A percentile compares a stretch with the other conserved stretches of the same genome.
Conservation (phyloP, 2,329 filamentous ascomycete genomes). For the Botrytis squamosa region DNA sequence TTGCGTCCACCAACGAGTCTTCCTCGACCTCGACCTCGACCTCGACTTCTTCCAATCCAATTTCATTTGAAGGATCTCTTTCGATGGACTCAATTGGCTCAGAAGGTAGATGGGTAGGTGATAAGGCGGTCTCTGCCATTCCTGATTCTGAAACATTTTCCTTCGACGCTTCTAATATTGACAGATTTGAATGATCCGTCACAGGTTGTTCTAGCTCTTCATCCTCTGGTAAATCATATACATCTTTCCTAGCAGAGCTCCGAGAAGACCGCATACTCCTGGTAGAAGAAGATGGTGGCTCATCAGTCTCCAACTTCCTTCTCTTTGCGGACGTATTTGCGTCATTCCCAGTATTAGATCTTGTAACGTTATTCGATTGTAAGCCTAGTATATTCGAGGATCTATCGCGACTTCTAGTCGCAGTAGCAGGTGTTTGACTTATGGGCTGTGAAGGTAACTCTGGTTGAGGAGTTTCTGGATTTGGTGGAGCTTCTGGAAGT, state of each 20-base stretch:
- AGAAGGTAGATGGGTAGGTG: not conserved
- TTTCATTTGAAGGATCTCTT: not conserved
- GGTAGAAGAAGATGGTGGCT: conserved; percentile 27
- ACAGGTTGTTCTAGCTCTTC: conserved; percentile 17
- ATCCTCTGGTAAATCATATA: conserved; percentile 30
- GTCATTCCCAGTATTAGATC: conserved; percentile 30
- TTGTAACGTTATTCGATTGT: conserved; percentile 13
- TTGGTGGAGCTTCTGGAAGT: conserved; percentile 1
- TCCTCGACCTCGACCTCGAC: not conserved
- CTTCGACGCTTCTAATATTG: not conserved
- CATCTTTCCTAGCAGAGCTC: conserved; percentile 29
- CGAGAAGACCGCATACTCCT: conserved; percentile 34
- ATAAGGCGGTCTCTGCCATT: not conserved
- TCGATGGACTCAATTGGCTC: conserved; percentile 13
- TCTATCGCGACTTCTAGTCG: conserved; percentile 15
- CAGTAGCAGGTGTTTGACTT: conserved; percentile 28
- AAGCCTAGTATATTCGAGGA: conserved; percentile 1
- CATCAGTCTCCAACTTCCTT: conserved; percentile 35
- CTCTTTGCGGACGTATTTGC: conserved; percentile 40
- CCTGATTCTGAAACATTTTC: not conserved
- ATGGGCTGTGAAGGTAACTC: conserved; percentile 27
- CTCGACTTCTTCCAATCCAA: not conserved
- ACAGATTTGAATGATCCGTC: not conserved
- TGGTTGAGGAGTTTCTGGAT: conserved; percentile 23
- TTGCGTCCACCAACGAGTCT: not conserved